Base-by-base conservation (phyloP, 2,329 filamentous ascomycete species). In the Verticillium albo-atrum region DNA sequence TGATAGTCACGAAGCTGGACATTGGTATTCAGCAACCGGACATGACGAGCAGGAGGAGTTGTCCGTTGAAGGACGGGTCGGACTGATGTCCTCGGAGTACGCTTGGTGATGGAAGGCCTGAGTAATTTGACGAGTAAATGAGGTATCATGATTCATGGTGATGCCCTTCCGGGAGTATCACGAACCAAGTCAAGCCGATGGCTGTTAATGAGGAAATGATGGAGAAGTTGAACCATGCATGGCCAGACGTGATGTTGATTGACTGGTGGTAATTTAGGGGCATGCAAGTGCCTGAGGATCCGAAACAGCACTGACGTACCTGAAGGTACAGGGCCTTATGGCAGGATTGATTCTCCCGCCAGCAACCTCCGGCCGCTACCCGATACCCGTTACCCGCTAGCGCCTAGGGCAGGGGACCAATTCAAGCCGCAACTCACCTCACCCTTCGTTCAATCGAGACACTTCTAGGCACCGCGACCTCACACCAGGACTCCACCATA, bases 1-100 rank as follows among this genome's bases (percentile, higher is more conserved):
- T 97, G 93, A 69, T 97, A 97, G 66, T 89, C 81, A 65, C 92
- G 89, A 50, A 96, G 85, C 59, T 82, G 82, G 58, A 94, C 57
- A 34, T 57, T 57, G n/a, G 59, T 55, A 54, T 58, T 62, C 20
- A 54, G 42, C n/a, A 35, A 54, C 23, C 60, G 60, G 25, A 23
- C 9, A 23, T 12, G n/a, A 9, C 3, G 42, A 25, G 20, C n/a
- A 2, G n/a, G 42, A 47, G 20, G n/a, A 47, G 25, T 10, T 7
- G 42, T 3, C n/a, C 20, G 20, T 23, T 20, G 23, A 47, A 23
- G n/a, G 9, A 23, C 9, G n/a, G 42, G 7, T 12, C 42, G 7
- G 42, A 23, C 20, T 26, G 15, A 3, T 7, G 25, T 53, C 15
- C 25, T 53, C 27, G 25, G 25, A 30, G 14, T 53, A 28, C 27